Conservation (phyloP, 2,329 filamentous ascomycete species). For the Ophiocordyceps australis region DNA sequence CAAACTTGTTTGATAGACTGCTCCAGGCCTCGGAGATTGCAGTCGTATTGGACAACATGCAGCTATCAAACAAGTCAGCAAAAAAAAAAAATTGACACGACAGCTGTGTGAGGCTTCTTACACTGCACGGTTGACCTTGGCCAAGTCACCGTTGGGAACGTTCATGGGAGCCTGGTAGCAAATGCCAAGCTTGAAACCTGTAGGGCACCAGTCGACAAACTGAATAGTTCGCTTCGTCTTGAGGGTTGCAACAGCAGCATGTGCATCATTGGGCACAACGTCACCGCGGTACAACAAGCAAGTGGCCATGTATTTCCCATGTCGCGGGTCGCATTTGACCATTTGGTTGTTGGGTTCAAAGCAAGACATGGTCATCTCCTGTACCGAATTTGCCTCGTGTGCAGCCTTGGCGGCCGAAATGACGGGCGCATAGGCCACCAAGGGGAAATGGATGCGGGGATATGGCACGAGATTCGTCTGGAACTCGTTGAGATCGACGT, state of each 20-base stretch:
- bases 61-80: constrained; percentile 28
- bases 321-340: constrained; percentile 97
- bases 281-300: constrained; percentile 97
- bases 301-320: constrained; percentile 99
- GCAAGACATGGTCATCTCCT: constrained; percentile 97
- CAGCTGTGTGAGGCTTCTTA: constrained; percentile 32
- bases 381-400: constrained; percentile 94
- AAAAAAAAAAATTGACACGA: neutral
- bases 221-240: constrained; percentile 99
- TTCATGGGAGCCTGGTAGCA: constrained; percentile 96
- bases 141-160: constrained; percentile 91
- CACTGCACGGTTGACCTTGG: constrained; percentile 96
- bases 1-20: constrained; percentile 92
- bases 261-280: constrained; percentile 90
- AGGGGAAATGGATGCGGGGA: constrained; percentile 97
- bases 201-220: constrained; percentile 99
- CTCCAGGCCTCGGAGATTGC: constrained; percentile 98
- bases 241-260: constrained; percentile 80
- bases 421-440: constrained; percentile 89
- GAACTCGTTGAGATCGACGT: constrained; percentile 99
- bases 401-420: constrained; percentile 89
- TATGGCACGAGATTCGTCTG: constrained; percentile 99
- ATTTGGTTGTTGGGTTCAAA: constrained; percentile 99
- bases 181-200: constrained; percentile 99
- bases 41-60: constrained; percentile 98